Base-by-base conservation (phyloP, 2,329 filamentous ascomycete species). In the Zalaria sp. region DNA sequence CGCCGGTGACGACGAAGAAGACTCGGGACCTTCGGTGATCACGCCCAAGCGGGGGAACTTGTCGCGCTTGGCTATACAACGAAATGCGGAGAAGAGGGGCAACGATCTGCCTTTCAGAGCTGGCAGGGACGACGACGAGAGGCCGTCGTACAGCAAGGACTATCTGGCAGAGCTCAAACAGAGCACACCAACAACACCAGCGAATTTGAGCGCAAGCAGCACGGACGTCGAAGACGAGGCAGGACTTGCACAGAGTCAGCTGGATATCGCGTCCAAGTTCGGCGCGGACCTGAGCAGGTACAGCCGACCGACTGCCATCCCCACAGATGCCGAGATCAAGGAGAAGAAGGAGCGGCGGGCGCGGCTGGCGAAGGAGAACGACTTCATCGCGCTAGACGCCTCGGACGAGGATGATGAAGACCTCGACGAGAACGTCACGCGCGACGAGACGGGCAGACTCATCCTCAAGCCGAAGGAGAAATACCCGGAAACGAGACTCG, bases 331-430 rank as follows among this genome's bases (percentile, higher is more conserved):
- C 2, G 84, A 95, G 55, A 93, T 96, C 39, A 75, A 74, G 27
- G 88, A 93, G 62, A 93, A 88, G 66, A 96, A 95, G 61, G 83
- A 86, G 46, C 77, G 91, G 2, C 76, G 89, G 10, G 81, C 82
- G n/a, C 78, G 89, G 1, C 61, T 93, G 7, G 88, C 87, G 0
- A 71, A 77, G 41, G 78, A 87, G 53, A 55, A 60, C 38, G 77
- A 80, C 42, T 83, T 77, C 53, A 73, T 85, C 36, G 76, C 78
- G 0, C 64, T 85, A 0, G 69, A 76, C 42, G 47, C 56, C 37
- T 46, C 57, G 32, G 61, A 65, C 43, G 51, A 53, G 46, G 46
- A 53, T 27, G 56, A 62, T 5, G 62, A 61, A 2, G 66, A 68
- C 28, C 61, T 67, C 39, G 57, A 58, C 31, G 59, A 60, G 5